Base-by-base conservation (phyloP, 345 rosid genomes). In the Tarenaya hassleriana region DNA sequence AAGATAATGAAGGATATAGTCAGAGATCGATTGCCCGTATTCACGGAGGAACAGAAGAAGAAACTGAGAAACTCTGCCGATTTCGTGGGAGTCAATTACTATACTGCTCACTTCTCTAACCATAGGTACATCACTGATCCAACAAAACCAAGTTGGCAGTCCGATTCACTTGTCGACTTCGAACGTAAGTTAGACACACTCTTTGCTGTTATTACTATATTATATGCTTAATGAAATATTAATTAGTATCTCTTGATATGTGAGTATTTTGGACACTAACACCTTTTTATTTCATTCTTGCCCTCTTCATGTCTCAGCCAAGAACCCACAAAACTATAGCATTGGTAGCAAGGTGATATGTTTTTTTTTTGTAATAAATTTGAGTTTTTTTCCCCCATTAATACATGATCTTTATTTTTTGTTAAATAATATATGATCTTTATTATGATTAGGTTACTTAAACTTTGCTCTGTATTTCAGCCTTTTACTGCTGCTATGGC, bases 81-180 rank as follows among this genome's bases (percentile, higher is more conserved):
- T 67, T 78, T 67, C 34, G 21, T 75, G 0, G 80, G 76, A 3
- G 11, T 78, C 6, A 78, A 78, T 72, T 78, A 78, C 54, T 78
- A 78, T 16, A 61, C 58, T 5, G 58, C 74, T 0, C 7, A 12
- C 35, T 75, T 69, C 33, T 57, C 58, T 1, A 54, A 39, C 16
- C 10, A 59, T 33, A 13, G 47, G 9, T 45, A 67, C 13, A n/a
- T 43, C 10, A 27, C 48, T 21, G 52, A 64, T 41, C n/a, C 49
- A 17, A 7, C 56, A 1, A 49, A 72, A 45, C 45, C 68, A 7
- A 55, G 61, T 13, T 77, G 52, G 47, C 0, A 27, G 19, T 31
- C 73, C 2, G 83, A 77, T 51, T 61, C 68, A 50, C 75, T 21
- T 17, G 41, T 61, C 8, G 1, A 4, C 10, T 32, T 64, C 51